These are phyloP conservation scores for Plasmodium berghei DNA, from an alignment of 169 alveolate species.

Conservation along the genomic window DNA sequence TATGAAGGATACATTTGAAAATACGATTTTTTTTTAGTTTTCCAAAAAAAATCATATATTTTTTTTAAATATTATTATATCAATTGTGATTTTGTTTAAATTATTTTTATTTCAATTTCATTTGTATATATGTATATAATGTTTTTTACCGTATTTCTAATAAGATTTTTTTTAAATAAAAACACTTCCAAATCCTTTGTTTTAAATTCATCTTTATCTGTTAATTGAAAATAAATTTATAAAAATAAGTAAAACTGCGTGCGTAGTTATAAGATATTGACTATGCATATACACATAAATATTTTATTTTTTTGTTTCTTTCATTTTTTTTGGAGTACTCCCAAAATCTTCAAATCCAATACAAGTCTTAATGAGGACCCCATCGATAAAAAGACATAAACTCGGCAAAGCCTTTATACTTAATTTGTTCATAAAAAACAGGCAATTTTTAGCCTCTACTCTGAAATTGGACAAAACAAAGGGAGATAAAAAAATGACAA, in stretches of 20 bases:
- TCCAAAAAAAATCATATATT: background rate
- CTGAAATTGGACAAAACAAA: background rate
- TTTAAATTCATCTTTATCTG: conserved; percentile 62
- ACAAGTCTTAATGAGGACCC: conserved; percentile 51
- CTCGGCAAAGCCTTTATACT: conserved; percentile 56
- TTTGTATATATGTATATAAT: conserved; percentile 11
- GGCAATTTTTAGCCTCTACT: conserved; percentile 74
- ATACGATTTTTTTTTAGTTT: background rate
- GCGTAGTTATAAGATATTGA: background rate
- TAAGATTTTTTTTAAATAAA: conserved; percentile 54
- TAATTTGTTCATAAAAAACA: conserved; percentile 65
- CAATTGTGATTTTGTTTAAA: conserved; percentile 4
- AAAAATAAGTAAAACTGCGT: background rate
- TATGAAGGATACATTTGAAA: background rate
- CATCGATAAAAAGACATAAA: conserved; percentile 71
- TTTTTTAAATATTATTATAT: background rate
- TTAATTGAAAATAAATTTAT: conserved; percentile 4
- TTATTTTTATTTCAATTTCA: background rate
- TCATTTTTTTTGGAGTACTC: conserved; percentile 12
- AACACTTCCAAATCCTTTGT: conserved; percentile 60
- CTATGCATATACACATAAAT: background rate
- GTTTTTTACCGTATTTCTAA: conserved; percentile 48
- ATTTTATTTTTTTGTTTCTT: background rate
- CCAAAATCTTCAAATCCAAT: conserved; percentile 76
- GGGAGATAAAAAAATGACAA: background rate